Conservation (phyloP, 371 early-diverging fungal genomes). For the Parasitella parasitica region DNA sequence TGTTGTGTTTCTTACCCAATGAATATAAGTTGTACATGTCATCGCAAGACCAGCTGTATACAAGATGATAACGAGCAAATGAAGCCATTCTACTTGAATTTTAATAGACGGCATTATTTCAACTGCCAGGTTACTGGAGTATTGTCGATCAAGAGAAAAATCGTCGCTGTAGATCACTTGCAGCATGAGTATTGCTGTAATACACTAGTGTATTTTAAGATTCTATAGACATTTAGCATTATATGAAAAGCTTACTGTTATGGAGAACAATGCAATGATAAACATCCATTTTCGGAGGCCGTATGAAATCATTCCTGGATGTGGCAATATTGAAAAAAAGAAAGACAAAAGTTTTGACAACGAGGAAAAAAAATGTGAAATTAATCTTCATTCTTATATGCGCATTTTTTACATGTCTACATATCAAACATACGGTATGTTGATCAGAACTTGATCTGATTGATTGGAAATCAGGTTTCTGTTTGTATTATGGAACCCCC, state of each 20-base stretch:
- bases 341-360: neutral
- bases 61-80: neutral
- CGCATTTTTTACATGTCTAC: neutral
- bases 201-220: neutral
- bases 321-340: neutral
- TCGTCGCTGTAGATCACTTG: neutral
- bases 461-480: too few relatives aligned
- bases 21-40: neutral
- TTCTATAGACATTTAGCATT: too few relatives aligned
- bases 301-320: constrained; percentile 1
- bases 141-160: neutral
- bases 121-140: neutral
- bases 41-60: neutral
- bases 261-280: neutral
- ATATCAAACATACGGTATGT: neutral
- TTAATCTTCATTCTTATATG: neutral
- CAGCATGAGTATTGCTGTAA: neutral
- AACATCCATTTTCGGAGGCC: constrained; percentile 1
- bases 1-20: neutral
- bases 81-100: constrained; percentile 1
- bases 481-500: too few relatives aligned
- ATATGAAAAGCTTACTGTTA: neutral
- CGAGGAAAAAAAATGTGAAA: neutral
- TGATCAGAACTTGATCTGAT: neutral
- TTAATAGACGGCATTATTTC: neutral